phyloP scores from a whole-genome alignment of 495 filamentous ascomycete species.

The Xylaria flabelliformis region DNA sequence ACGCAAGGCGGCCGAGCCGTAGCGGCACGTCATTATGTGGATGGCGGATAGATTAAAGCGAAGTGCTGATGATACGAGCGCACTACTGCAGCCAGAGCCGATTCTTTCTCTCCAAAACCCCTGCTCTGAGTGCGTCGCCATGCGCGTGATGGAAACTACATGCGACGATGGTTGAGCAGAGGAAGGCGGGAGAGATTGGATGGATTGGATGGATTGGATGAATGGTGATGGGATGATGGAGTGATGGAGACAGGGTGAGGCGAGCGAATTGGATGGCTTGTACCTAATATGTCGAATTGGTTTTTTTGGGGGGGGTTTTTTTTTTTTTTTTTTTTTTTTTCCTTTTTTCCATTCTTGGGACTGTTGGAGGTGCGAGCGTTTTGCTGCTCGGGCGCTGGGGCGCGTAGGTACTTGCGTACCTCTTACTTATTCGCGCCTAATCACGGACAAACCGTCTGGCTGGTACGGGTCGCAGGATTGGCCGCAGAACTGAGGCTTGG shows the following conservation, averaged over 20 bases:
- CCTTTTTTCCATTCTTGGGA: too few relatives aligned
- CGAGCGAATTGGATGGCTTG: neutral
- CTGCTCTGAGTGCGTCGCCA: slow-evolving; percentile 3
- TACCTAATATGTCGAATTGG: slow-evolving; percentile 8
- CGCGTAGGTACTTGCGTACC: too few relatives aligned
- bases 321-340: too few relatives aligned
- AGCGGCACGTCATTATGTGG: slow-evolving; percentile 15
- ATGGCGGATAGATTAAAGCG: neutral
- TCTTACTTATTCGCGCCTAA: slow-evolving; percentile 17
- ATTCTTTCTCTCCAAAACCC: neutral
- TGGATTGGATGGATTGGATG: slow-evolving; percentile 1
- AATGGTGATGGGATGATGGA: neutral
- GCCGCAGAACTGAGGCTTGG: slow-evolving; percentile 28
- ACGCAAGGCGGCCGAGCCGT: neutral
- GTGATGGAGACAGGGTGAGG: slow-evolving; percentile 14
- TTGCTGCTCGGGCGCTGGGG: slow-evolving; percentile 10
- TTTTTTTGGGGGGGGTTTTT: too few relatives aligned
- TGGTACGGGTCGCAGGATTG: slow-evolving; percentile 29
- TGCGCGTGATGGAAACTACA: slow-evolving; percentile 22
- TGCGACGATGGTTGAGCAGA: slow-evolving; percentile 4
- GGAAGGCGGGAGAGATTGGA: slow-evolving; percentile 10
- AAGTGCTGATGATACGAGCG: neutral
- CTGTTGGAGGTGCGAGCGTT: neutral
- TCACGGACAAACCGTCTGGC: slow-evolving; percentile 30
- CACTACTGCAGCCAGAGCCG: slow-evolving; percentile 8